These are phyloP conservation scores for Tilletia indica DNA, from an alignment of 1,284 basidiomycete genomes.

Conservation along the genomic window DNA sequence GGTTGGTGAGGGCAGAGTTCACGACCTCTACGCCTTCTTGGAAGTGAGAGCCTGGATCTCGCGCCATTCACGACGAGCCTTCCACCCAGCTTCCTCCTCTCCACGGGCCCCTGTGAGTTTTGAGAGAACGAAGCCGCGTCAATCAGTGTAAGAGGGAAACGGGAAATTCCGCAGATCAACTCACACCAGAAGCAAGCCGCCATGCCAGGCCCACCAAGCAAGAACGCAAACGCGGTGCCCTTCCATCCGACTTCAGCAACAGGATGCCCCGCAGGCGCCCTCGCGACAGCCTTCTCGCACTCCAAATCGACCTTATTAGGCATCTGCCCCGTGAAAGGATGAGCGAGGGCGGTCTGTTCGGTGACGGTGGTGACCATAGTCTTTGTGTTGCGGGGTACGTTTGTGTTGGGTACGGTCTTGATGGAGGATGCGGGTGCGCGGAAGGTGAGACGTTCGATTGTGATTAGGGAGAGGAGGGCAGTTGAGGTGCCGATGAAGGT, in stretches of 20 bases:
- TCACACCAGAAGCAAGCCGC: conserved; percentile 39
- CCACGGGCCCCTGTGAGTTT: conserved; percentile 26
- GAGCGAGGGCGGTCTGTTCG: not conserved
- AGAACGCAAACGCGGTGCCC: conserved; percentile 25
- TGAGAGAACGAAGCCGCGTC: no score
- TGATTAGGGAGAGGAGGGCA: conserved; percentile 25
- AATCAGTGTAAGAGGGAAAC: no score
- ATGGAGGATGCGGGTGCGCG: conserved; percentile 24
- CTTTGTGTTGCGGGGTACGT: not conserved
- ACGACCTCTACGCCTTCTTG: conserved; percentile 27
- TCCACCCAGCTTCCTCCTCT: conserved; percentile 41
- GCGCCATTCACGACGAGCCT: conserved; percentile 37
- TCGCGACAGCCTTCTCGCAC: conserved; percentile 36
- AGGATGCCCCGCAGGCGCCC: conserved; percentile 34
- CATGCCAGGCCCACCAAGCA: conserved; percentile 34
- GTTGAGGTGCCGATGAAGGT: conserved; percentile 26
- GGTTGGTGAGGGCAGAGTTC: no score
- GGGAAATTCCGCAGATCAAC: no score
- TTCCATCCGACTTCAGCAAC: conserved; percentile 33
- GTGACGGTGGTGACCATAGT: not conserved
- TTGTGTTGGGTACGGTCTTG: not conserved
- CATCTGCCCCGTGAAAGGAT: conserved; percentile 30
- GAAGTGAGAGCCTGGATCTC: conserved; percentile 36
- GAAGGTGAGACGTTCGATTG: conserved; percentile 30
- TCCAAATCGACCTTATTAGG: conserved; percentile 32